Base-by-base conservation (phyloP, 2,329 filamentous ascomycete genomes). In the Tolypocladium cylindrosporum region DNA sequence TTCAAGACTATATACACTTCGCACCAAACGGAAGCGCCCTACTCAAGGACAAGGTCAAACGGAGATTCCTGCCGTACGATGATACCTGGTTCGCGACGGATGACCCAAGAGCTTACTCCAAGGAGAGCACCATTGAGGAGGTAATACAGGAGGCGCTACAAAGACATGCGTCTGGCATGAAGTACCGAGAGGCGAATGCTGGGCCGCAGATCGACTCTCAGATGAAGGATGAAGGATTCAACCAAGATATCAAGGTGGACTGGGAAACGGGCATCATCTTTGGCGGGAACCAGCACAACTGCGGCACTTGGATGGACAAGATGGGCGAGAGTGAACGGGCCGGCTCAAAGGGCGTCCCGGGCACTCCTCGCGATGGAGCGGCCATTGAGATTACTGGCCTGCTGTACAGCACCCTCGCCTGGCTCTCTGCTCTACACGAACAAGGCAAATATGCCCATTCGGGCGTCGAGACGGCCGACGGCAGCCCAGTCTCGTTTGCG, bases 221-320 rank as follows among this genome's bases (percentile, higher is more conserved):
- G 72, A 99, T 99, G 94, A 89, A 83, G 62, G 82, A 90, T 4
- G 87, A 91, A 67, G 94, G 94, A 0, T 99, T 99, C 78, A 86
- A 97, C 68, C 90, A 96, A 63, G 86, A 94, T 60, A 88, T 97
- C 64, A 84, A 89, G 60, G 90, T 96, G 13, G 93, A 99, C 70
- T 97, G 93, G 93, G 94, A 86, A 6, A 75, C 70, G 2, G 95
- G 94, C 27, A 83, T 99, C 62, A 87, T 99, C 59, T 96, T 95
- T 67, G 94, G 95, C 58, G 94, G 95, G 40, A 97, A 90, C 68
- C 92, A 97, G 69, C 81, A 77, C 74, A 99, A 99, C 73, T 99
- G 95, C 66, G 94, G 94, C 56, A 99, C 94, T 1, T 99, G 94
- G 94, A 97, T 97, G 91, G 94, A 99, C 79, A 99, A 99, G 81